phyloP scores from a whole-genome alignment of 192 early-diverging fungal genomes.

The Coemansia sp. region DNA sequence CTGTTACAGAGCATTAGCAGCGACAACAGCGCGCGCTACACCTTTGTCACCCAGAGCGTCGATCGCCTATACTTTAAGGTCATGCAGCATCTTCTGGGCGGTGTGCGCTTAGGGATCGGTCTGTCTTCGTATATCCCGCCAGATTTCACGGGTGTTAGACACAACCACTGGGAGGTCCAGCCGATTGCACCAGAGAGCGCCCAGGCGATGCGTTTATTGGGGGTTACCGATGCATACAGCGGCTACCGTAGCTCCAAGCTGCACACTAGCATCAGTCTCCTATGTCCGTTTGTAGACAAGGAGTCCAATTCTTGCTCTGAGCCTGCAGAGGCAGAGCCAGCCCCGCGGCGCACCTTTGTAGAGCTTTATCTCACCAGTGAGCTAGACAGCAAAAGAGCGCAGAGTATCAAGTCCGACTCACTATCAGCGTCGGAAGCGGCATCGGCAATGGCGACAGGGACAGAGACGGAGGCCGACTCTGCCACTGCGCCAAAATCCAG shows the following conservation, averaged over 20 bases:
- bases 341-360: neutral
- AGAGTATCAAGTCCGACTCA: no score
- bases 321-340: neutral
- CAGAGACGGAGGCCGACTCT: neutral
- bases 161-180: slow-evolving; percentile 51
- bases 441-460: no score
- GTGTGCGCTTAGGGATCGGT: slow-evolving; percentile 50
- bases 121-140: slow-evolving; percentile 47
- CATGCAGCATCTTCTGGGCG: slow-evolving; percentile 41
- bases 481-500: slow-evolving; percentile 9
- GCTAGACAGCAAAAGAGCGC: neutral
- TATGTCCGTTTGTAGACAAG: slow-evolving; percentile 37
- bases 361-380: slow-evolving; percentile 14
- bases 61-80: slow-evolving; percentile 44
- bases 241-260: slow-evolving; percentile 45
- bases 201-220: slow-evolving; percentile 3
- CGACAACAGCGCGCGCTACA: slow-evolving; percentile 35
- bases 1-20: slow-evolving; percentile 29
- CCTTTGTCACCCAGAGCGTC: slow-evolving; percentile 36
- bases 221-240: slow-evolving; percentile 36
- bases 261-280: slow-evolving; percentile 41
- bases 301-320: neutral
- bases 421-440: no score
- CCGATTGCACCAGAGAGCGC: slow-evolving; percentile 47
- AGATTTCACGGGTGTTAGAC: slow-evolving; percentile 22